Percentiles rank a stretch among this genome's conserved stretches.
phyloP scores from a whole-genome alignment of 108 stramenopile genomes.

The Stephanodiscus triporus region DNA sequence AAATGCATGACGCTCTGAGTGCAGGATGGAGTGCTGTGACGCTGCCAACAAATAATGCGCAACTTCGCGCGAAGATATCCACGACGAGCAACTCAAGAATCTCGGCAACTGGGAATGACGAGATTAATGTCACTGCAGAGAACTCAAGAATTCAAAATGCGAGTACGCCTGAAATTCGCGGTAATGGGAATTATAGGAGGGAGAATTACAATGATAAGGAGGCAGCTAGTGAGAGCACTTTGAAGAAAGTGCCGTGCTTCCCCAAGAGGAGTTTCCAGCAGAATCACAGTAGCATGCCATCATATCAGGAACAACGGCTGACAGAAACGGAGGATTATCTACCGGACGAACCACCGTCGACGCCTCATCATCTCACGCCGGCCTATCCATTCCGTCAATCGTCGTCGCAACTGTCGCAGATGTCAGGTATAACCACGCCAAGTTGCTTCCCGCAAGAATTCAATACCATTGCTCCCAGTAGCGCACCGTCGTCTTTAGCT shows the following conservation, averaged over 20 bases:
- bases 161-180: conserved; percentile 44
- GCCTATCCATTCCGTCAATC: conserved; percentile 29
- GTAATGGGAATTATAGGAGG: conserved; percentile 22
- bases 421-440: conserved; percentile 37
- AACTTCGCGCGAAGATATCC: background rate
- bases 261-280: background rate
- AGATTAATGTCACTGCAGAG: background rate
- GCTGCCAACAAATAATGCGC: conserved; percentile 12
- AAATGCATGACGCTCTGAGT: background rate
- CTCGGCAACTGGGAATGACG: background rate
- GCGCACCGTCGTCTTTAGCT: conserved; percentile 2
- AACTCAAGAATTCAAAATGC: conserved; percentile 28
- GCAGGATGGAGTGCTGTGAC: background rate
- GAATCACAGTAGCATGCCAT: background rate
- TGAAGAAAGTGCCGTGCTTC: background rate
- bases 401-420: conserved; percentile 31
- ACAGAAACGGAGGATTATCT: conserved; percentile 6
- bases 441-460: conserved; percentile 38
- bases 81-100: background rate
- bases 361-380: background rate
- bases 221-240: background rate
- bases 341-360: background rate
- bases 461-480: background rate
- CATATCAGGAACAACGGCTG: conserved; percentile 6
- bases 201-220: conserved; percentile 17